These are phyloP conservation scores for Penicillium brasilianum DNA, from an alignment of 2,329 filamentous ascomycete genomes.

Conservation along the genomic window DNA sequence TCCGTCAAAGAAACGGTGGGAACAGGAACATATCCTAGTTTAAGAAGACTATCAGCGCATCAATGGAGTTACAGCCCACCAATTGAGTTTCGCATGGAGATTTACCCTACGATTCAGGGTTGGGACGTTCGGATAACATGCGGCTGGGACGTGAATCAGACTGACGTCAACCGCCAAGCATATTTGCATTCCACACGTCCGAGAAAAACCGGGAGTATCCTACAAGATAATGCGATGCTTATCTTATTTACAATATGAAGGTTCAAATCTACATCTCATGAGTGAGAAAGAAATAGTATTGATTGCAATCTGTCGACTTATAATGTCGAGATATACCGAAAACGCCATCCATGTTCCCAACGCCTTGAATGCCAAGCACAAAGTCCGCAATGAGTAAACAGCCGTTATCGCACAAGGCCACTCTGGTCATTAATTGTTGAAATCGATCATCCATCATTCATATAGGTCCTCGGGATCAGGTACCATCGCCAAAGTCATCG, in stretches of 20 bases:
- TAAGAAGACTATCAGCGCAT: not conserved
- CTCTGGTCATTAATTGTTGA: not conserved
- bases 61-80: slow-evolving; percentile 6
- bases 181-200: not conserved
- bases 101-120: too few species aligned
- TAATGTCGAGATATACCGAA: not conserved
- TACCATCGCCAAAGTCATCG: slow-evolving; percentile 44
- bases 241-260: not conserved
- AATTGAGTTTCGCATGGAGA: not conserved
- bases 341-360: slow-evolving; percentile 1
- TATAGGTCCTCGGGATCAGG: slow-evolving; percentile 45
- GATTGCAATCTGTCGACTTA: slow-evolving; percentile 7
- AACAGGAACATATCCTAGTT: not conserved
- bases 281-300: not conserved
- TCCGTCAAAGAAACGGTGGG: not conserved
- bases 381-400: slow-evolving; percentile 18
- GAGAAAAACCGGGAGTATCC: too few species aligned
- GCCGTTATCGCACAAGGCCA: not conserved
- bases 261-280: not conserved
- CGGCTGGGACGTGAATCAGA: slow-evolving; percentile 5
- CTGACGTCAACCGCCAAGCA: slow-evolving; percentile 16
- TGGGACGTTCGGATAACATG: too few species aligned
- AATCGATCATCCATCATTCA: slow-evolving; percentile 26
- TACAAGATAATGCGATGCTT: too few species aligned
- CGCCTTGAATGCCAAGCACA: slow-evolving; percentile 19